Evolutionary conservation across 2,329 filamentous ascomycete species (phyloP).

Genomic region (Colletotrichum sp.): DNA sequence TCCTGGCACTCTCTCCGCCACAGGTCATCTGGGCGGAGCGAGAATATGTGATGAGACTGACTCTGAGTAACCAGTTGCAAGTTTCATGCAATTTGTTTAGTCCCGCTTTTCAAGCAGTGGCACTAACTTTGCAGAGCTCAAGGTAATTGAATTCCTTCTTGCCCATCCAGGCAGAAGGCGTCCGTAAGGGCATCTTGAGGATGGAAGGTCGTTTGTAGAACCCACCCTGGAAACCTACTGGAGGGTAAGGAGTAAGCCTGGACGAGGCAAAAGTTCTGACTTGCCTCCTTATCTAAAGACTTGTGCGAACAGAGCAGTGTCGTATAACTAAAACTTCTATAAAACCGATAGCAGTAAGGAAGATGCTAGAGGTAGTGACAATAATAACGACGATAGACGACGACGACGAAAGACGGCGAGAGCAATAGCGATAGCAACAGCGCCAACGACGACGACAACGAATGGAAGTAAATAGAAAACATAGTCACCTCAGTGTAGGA

Average conservation of each 20-base stretch:
- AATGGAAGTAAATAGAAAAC: not conserved
- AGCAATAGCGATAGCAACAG: not conserved
- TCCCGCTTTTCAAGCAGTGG: too few relatives aligned
- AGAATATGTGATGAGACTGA: too few relatives aligned
- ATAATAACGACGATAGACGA: not conserved
- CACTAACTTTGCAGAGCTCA: too few relatives aligned
- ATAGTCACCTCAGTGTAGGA: not conserved
- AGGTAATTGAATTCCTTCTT: too few relatives aligned
- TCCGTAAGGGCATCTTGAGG: not conserved
- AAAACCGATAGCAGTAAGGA: rapidly evolving
- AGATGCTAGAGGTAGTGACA: not conserved
- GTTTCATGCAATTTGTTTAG: too few relatives aligned
- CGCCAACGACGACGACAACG: not conserved
- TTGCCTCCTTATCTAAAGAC: not conserved
- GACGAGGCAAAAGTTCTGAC: not conserved
- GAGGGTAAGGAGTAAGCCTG: not conserved
- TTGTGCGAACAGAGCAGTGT: not conserved
- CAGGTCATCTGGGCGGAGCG: too few relatives aligned
- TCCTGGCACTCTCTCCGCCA: rapidly evolving
- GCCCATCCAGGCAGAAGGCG: too few relatives aligned
- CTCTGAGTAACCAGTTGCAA: too few relatives aligned
- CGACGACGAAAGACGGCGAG: too few relatives aligned
- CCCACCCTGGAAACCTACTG: not conserved
- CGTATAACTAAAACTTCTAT: not conserved
- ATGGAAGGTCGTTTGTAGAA: not conserved